Conservation (phyloP, 2,329 filamentous ascomycete genomes). For the Penicillium aurantiogriseum region DNA sequence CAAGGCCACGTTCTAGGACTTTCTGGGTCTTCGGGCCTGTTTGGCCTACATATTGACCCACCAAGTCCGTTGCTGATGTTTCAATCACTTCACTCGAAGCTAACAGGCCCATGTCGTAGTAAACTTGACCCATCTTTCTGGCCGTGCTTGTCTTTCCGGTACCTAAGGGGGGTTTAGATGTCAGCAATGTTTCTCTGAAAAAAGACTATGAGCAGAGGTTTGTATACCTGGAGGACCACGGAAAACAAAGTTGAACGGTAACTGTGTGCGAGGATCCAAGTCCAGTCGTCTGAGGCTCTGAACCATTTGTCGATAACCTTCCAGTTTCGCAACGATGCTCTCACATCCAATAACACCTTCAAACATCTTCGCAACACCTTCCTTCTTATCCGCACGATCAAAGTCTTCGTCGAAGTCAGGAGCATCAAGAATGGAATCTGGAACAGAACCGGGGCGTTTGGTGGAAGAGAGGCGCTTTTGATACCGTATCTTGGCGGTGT, state of each 20-base stretch:
- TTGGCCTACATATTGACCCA: constrained; percentile 68
- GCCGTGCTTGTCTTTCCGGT: constrained; percentile 75
- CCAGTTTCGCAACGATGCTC: constrained; percentile 52
- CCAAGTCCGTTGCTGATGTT: constrained; percentile 65
- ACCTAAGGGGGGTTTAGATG: constrained; percentile 33
- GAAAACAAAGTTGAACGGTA: constrained; percentile 70
- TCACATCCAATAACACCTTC: constrained; percentile 60
- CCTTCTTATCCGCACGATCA: constrained; percentile 50
- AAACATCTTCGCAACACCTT: constrained; percentile 57
- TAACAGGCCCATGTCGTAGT: constrained; percentile 71
- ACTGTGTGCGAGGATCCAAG: constrained; percentile 56
- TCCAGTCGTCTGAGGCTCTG: constrained; percentile 51
- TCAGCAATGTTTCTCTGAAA: background rate
- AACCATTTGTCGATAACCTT: constrained; percentile 55
- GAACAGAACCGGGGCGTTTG: constrained; percentile 15
- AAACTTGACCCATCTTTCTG: constrained; percentile 71
- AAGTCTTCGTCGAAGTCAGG: constrained; percentile 61
- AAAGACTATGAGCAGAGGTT: background rate
- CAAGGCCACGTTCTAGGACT: constrained; percentile 61
- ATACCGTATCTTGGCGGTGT: constrained; percentile 54
- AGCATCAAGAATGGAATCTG: constrained; percentile 12
- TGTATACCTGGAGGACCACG: constrained; percentile 60
- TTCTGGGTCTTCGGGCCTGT: constrained; percentile 66
- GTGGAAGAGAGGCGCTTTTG: constrained; percentile 44
- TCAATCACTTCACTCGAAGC: constrained; percentile 60